These are phyloP conservation scores for Naumovozyma baii DNA, from an alignment of 805 yeast genomes.

Conservation along the genomic window DNA sequence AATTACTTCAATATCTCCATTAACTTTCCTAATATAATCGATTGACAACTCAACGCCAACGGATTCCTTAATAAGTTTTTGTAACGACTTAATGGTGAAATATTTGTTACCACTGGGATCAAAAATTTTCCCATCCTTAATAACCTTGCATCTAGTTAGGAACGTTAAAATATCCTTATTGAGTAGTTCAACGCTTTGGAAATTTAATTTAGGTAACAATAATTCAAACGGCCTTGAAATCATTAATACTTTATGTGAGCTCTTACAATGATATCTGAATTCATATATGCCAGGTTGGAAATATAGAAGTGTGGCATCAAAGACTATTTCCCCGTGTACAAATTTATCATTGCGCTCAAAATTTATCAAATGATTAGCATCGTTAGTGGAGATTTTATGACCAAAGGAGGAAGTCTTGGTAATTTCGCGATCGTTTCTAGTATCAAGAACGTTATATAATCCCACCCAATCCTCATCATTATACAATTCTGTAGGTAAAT, in stretches of 20 bases:
- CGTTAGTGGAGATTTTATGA: slow-evolving; percentile 48
- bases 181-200: slow-evolving; percentile 13
- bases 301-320: slow-evolving; percentile 39
- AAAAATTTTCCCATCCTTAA: slow-evolving; percentile 19
- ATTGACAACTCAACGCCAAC: slow-evolving; percentile 31
- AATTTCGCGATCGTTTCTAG: slow-evolving; percentile 43
- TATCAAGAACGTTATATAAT: slow-evolving; percentile 52
- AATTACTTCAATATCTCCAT: slow-evolving; percentile 24
- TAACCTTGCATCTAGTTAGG: slow-evolving; percentile 12
- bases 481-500: slow-evolving; percentile 38
- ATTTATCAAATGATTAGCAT: slow-evolving; percentile 3
- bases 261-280: slow-evolving; percentile 58
- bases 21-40: slow-evolving; percentile 25
- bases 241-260: slow-evolving; percentile 59
- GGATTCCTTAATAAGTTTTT: slow-evolving; percentile 26
- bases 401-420: slow-evolving; percentile 57
- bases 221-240: slow-evolving; percentile 61
- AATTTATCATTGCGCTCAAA: slow-evolving; percentile 11
- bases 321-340: slow-evolving; percentile 39
- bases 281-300: slow-evolving; percentile 69
- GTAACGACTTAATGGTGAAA: slow-evolving; percentile 19
- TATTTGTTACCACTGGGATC: slow-evolving; percentile 16
- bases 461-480: slow-evolving; percentile 66
- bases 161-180: slow-evolving; percentile 16
- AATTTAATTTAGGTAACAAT: slow-evolving; percentile 31